Evolutionary conservation across 441 rosid species (phyloP).

Genomic region (Populus hybrid): DNA sequence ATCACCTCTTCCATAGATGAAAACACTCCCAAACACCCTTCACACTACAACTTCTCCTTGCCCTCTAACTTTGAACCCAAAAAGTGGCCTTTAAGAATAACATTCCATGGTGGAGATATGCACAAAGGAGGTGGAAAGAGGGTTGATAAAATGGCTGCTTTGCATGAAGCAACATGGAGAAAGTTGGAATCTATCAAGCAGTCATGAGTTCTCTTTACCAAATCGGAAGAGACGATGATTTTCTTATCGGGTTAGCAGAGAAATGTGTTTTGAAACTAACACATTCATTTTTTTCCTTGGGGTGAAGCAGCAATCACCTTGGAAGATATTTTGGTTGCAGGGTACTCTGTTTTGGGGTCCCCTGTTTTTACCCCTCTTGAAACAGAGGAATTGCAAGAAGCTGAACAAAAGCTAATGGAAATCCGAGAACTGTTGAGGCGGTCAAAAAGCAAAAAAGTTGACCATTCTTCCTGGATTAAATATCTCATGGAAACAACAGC

Average conservation of each 20-base stretch:
- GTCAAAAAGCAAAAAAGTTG: not conserved
- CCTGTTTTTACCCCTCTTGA: constrained; percentile 16
- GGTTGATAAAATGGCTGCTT: constrained; percentile 32
- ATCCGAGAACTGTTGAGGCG: not conserved
- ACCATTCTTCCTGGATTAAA: constrained; percentile 1
- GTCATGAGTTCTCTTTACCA: constrained; percentile 29
- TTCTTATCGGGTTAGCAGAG: constrained; percentile 40
- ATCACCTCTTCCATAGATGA: constrained; percentile 16
- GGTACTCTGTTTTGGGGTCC: constrained; percentile 43
- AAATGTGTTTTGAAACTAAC: constrained; percentile 40
- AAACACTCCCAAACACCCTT: constrained; percentile 17
- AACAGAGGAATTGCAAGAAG: not conserved
- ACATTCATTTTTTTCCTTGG: constrained; percentile 48
- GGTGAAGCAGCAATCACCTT: constrained; percentile 46
- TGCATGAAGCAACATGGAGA: constrained; percentile 33
- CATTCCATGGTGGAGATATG: constrained; percentile 26
- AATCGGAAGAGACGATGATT: constrained; percentile 19
- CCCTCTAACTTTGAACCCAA: constrained; percentile 2
- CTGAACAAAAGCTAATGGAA: not conserved
- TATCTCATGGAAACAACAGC: constrained; percentile 23
- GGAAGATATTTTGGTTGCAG: constrained; percentile 41
- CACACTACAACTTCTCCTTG: not conserved
- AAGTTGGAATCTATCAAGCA: constrained; percentile 38
- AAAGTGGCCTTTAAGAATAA: constrained; percentile 9
- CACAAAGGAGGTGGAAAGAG: constrained; percentile 30